Conservation (phyloP, 2,329 filamentous ascomycete species). For the Bimuria novae-zelandiae region DNA sequence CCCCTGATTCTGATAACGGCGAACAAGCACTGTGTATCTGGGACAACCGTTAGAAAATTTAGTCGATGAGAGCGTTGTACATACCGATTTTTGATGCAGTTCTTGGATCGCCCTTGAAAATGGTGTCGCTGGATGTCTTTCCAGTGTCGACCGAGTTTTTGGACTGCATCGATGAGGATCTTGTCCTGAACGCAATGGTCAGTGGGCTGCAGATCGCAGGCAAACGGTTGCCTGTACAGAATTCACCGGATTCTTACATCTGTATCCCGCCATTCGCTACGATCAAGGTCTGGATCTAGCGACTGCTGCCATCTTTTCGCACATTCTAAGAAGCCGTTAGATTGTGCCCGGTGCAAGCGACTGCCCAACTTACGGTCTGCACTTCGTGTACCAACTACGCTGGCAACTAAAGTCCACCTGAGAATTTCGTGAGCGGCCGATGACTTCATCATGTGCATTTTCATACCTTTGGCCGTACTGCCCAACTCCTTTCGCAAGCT, state of each 20-base stretch:
- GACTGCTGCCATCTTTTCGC: conserved; percentile 55
- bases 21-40: conserved; percentile 39
- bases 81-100: conserved; percentile 47
- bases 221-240: conserved; percentile 1
- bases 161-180: conserved; percentile 39
- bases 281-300: conserved; percentile 49
- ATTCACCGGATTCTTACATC: conserved; percentile 31
- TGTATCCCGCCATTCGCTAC: conserved; percentile 44
- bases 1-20: conserved; percentile 37
- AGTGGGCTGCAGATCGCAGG: conserved; percentile 2
- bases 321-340: conserved; percentile 46
- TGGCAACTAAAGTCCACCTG: conserved; percentile 51
- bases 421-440: background rate
- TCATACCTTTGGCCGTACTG: conserved; percentile 44
- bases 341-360: background rate
- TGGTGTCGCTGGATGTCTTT: conserved; percentile 42
- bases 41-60: background rate
- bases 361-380: conserved; percentile 44
- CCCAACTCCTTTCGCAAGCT: conserved; percentile 41
- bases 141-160: conserved; percentile 44
- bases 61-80: background rate
- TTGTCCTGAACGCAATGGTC: conserved; percentile 25
- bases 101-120: conserved; percentile 45
- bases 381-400: conserved; percentile 44
- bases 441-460: background rate